Evolutionary conservation across 768 basidiomycete genomes (phyloP).

Genomic region (Naematelia encephala): DNA sequence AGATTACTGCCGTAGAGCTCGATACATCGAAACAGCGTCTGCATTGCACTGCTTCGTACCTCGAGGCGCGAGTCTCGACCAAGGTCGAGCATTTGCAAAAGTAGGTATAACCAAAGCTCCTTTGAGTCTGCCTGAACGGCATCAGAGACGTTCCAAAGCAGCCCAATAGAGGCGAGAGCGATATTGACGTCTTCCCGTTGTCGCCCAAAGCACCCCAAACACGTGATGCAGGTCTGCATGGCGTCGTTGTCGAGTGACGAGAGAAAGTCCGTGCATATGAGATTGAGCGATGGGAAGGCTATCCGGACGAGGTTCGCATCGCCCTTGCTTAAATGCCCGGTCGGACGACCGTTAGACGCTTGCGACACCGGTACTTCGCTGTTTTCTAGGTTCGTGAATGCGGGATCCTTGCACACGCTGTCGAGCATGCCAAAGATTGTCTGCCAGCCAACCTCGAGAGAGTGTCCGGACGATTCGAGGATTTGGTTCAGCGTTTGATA

Average conservation of each 20-base stretch:
- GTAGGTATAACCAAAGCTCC: conserved; percentile 87
- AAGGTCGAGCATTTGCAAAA: conserved; percentile 75
- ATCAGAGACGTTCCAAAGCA: conserved; percentile 95
- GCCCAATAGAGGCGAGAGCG: conserved; percentile 84
- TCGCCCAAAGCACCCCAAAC: conserved; percentile 84
- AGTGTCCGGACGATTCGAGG: conserved; percentile 85
- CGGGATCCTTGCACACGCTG: conserved; percentile 65
- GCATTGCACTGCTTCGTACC: conserved; percentile 88
- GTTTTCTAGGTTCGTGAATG: neutral
- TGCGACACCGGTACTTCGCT: conserved; percentile 25
- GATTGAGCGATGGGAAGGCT: conserved; percentile 86
- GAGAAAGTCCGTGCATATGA: conserved; percentile 85
- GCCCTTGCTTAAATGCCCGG: conserved; percentile 59
- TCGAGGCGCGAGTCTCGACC: conserved; percentile 80
- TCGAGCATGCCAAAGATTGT: conserved; percentile 87
- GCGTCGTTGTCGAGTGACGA: conserved; percentile 74
- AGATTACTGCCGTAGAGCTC: conserved; percentile 88
- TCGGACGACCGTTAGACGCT: conserved; percentile 56
- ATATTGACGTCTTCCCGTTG: conserved; percentile 91
- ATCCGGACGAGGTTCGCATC: conserved; percentile 78
- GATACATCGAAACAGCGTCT: conserved; percentile 88
- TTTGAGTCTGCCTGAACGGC: conserved; percentile 79
- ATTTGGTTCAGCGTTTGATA: conserved; percentile 86
- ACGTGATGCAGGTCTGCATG: conserved; percentile 81
- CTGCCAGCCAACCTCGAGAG: conserved; percentile 87